Evolutionary conservation across 2,329 filamentous ascomycete species (phyloP), one percentile per base, ranked within the genome.

Genomic region (Penicillium crustosum): DNA sequence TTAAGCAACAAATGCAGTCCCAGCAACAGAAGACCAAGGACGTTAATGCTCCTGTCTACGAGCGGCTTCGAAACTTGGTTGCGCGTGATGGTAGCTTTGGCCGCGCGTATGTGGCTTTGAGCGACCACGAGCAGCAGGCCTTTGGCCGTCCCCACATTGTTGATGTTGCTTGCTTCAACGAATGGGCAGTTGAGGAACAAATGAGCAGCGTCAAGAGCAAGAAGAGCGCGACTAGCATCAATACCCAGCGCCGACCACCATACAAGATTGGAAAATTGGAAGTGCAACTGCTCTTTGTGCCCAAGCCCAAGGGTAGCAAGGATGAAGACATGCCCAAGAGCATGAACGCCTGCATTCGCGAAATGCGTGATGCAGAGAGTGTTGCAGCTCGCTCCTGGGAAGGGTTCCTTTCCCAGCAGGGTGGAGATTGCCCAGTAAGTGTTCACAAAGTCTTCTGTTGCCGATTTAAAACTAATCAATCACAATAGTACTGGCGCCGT

Each of bases 241-340:
- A 66, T 9, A 69, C 71, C 0, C 88, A 94, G 58, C 86, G 84
- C 33, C 80, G 89, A 52, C 93, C 94, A 13, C 94, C 94, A n/a
- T 99, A 99, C 79, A 91, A 93, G 77, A 87, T 99, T 69, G 94
- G 93, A 64, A 96, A 96, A 78, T 83, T 99, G 54, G 91, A 96
- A 73, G 81, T 99, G 39, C 94, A 99, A 78, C 83, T 99, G 9
- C 82, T 99, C 15, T 99, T 96, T 70, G 92, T 99, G 1, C 94
- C 94, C 0, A 91, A 93, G 68, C 93, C 94, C 5, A 93, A 91
- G 79, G 89, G 89, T 44, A 83, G 87, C 31, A 87, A 86, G 49
- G 94, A 97, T 63, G 93, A 97, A 17, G 93, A 97, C 66, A 97
- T 99, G 91, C 94, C 94, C 54, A 97, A 97, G 86, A 97, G 93